Conservation (phyloP, 495 filamentous ascomycete genomes). For the Cladorrhinum samala region DNA sequence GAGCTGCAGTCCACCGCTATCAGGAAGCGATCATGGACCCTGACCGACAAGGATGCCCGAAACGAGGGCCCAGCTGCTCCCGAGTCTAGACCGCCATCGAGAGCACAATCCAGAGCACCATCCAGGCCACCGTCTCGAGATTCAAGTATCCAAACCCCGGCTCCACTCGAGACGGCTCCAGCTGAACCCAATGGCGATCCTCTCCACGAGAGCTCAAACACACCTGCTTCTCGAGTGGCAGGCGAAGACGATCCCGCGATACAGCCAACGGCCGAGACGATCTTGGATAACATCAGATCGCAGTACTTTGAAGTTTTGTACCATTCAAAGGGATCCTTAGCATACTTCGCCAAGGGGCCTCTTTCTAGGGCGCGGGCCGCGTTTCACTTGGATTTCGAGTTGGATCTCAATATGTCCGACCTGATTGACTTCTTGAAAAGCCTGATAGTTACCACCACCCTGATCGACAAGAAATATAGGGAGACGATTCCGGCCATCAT, state of each 20-base stretch:
- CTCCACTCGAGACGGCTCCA: neutral
- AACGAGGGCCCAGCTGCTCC: conserved; percentile 2
- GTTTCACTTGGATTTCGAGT: conserved; percentile 56
- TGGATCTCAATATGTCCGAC: conserved; percentile 48
- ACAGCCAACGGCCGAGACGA: conserved; percentile 55
- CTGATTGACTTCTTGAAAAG: conserved; percentile 64
- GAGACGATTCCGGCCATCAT: conserved; percentile 66
- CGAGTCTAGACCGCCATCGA: conserved; percentile 4
- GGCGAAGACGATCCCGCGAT: conserved; percentile 16
- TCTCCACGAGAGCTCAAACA: neutral
- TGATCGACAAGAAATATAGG: conserved; percentile 84
- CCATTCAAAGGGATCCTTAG: conserved; percentile 82
- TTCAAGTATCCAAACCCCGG: neutral
- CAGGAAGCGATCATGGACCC: conserved; percentile 19
- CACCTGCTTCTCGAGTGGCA: neutral
- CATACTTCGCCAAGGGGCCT: conserved; percentile 96
- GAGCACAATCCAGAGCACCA: neutral
- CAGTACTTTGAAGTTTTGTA: conserved; percentile 91
- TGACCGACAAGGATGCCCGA: conserved; percentile 29
- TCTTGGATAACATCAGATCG: conserved; percentile 60
- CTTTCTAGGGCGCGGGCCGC: conserved; percentile 77
- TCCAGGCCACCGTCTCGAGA: conserved; percentile 5
- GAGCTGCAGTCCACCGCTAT: conserved; percentile 36
- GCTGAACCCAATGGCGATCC: neutral
- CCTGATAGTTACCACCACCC: conserved; percentile 61